A percentile compares a stretch with the other conserved stretches of the same genome.
Conservation (phyloP, 352 stramenopile species). For the Blastocystis sp. region DNA sequence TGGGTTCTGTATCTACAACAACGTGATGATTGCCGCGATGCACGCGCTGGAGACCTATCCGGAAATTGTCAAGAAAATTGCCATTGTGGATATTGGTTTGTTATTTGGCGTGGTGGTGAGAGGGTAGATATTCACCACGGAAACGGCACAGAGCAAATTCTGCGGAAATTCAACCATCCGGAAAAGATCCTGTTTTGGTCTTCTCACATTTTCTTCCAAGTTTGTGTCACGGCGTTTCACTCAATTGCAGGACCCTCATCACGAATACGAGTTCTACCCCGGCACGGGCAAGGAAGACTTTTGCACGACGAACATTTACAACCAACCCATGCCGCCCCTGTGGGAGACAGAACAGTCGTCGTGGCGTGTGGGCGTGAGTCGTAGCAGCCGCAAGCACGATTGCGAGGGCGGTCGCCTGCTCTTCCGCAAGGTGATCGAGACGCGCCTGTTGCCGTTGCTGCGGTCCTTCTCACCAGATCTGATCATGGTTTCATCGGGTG, state of each 20-base stretch:
- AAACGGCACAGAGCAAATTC: slow-evolving; percentile 81
- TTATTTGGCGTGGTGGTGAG: neutral
- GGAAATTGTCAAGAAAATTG: slow-evolving; percentile 80
- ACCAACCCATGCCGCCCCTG: slow-evolving; percentile 79
- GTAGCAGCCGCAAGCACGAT: slow-evolving; percentile 38
- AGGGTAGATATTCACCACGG: slow-evolving; percentile 78
- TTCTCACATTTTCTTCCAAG: slow-evolving; percentile 71
- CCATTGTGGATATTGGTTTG: slow-evolving; percentile 87
- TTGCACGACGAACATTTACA: slow-evolving; percentile 80
- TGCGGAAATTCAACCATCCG: slow-evolving; percentile 72
- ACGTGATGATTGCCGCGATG: slow-evolving; percentile 86
- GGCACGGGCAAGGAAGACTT: slow-evolving; percentile 79
- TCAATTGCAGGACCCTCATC: slow-evolving; percentile 19
- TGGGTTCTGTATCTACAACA: slow-evolving; percentile 93
- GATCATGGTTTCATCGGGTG: slow-evolving; percentile 77
- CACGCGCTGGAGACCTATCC: slow-evolving; percentile 84
- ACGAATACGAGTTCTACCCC: slow-evolving; percentile 78
- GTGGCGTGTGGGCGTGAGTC: neutral
- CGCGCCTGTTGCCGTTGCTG: slow-evolving; percentile 77
- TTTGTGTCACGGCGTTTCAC: neutral
- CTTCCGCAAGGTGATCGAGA: slow-evolving; percentile 77
- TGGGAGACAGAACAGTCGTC: slow-evolving; percentile 73
- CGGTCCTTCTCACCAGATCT: slow-evolving; percentile 80
- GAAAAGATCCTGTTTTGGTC: slow-evolving; percentile 71
- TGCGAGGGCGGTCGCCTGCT: slow-evolving; percentile 68